phyloP scores from a whole-genome alignment of 192 early-diverging fungal genomes.

The Coemansia sp. region DNA sequence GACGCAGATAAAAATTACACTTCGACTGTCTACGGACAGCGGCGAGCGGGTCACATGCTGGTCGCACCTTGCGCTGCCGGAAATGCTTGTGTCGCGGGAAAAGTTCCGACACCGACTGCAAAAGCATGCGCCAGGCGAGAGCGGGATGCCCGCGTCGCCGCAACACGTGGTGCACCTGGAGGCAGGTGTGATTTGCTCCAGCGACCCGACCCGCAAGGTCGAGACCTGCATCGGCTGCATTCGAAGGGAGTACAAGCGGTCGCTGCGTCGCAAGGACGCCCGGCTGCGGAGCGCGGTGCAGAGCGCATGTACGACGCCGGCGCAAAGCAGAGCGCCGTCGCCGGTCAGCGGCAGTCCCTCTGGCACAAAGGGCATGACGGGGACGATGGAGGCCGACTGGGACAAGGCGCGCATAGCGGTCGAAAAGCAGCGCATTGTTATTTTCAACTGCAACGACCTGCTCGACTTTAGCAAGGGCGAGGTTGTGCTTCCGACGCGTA shows the following conservation, averaged over 20 bases:
- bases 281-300: constrained; percentile 35
- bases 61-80: constrained; percentile 83
- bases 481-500: constrained; percentile 83
- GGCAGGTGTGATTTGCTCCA: constrained; percentile 82
- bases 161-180: constrained; percentile 71
- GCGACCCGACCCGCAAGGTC: constrained; percentile 71
- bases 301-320: constrained; percentile 58
- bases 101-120: constrained; percentile 61
- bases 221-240: constrained; percentile 82
- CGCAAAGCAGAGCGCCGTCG: constrained; percentile 57
- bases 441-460: constrained; percentile 86
- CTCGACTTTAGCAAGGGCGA: constrained; percentile 90
- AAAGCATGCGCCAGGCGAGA: constrained; percentile 35
- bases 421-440: constrained; percentile 77
- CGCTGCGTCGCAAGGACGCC: constrained; percentile 59
- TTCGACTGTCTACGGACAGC: constrained; percentile 72
- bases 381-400: constrained; percentile 60
- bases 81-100: constrained; percentile 80
- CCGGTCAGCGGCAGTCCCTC: constrained; percentile 43
- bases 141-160: constrained; percentile 43
- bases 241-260: constrained; percentile 76
- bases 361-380: constrained; percentile 49
- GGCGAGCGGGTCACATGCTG: constrained; percentile 74
- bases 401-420: constrained; percentile 67
- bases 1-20: constrained; percentile 90